Evolutionary conservation across 1,139 yeast genomes (phyloP).

Genomic region (Starmera stellimalicola): DNA sequence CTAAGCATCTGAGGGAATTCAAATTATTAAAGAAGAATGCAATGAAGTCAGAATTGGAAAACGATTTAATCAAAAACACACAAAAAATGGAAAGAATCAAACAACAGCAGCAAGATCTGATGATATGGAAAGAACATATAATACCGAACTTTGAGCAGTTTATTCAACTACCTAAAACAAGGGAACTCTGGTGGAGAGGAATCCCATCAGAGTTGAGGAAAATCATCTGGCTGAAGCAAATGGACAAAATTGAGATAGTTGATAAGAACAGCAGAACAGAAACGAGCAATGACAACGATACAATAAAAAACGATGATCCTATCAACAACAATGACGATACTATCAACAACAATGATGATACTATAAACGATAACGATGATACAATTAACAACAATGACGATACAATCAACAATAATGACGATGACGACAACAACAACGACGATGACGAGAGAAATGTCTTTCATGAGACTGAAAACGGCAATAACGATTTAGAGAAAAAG

Average conservation of each 20-base stretch:
- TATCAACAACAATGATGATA: too few species aligned
- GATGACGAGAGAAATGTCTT: too few species aligned
- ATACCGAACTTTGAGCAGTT: slow-evolving; percentile 28
- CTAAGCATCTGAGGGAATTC: slow-evolving; percentile 47
- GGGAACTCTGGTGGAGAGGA: slow-evolving; percentile 65
- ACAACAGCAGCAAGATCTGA: slow-evolving; percentile 28
- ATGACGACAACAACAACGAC: too few species aligned
- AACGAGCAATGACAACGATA: too few species aligned
- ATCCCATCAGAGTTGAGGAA: slow-evolving; percentile 40
- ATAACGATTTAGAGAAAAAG: too few species aligned
- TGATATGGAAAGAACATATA: slow-evolving; percentile 37
- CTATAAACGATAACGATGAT: too few species aligned
- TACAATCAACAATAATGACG: too few species aligned
- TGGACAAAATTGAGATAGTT: slow-evolving; percentile 27
- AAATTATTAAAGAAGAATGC: slow-evolving; percentile 42
- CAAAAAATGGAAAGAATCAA: slow-evolving; percentile 20
- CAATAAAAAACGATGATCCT: too few species aligned
- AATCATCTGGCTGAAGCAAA: slow-evolving; percentile 41
- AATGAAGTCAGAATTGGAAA: slow-evolving; percentile 29
- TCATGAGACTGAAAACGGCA: too few species aligned
- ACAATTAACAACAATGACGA: too few species aligned
- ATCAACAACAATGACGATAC: too few species aligned
- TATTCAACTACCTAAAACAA: slow-evolving; percentile 29
- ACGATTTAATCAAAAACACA: slow-evolving; percentile 22
- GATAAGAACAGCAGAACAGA: slow-evolving; percentile 4